Conservation (phyloP, 2,329 filamentous ascomycete species). For the Fusarium concolor region DNA sequence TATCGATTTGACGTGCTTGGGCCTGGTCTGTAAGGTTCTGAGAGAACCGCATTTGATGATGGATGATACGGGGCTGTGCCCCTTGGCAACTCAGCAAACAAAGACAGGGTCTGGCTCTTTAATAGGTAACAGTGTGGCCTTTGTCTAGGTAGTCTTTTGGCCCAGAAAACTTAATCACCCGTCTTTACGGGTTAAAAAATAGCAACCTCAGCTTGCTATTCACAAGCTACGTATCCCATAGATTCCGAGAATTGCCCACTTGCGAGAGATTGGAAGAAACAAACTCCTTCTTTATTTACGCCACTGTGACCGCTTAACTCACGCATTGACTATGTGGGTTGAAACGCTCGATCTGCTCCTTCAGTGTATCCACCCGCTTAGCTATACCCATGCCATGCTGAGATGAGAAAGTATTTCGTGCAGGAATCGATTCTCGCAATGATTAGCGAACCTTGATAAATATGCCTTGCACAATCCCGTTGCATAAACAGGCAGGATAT, state of each 20-base stretch:
- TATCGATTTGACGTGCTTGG: neutral
- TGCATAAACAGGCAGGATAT: neutral
- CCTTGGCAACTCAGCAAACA: slow-evolving; percentile 1
- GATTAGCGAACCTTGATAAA: neutral
- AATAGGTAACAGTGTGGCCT: neutral
- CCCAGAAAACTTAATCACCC: too few relatives aligned
- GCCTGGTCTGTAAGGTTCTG: neutral
- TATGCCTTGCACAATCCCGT: neutral
- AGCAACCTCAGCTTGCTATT: too few relatives aligned
- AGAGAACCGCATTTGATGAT: neutral
- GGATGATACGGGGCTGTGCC: slow-evolving; percentile 6
- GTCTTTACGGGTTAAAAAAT: too few relatives aligned
- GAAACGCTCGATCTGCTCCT: slow-evolving; percentile 37
- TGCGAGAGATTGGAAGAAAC: slow-evolving; percentile 19
- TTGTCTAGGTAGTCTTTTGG: neutral
- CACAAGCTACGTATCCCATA: too few relatives aligned
- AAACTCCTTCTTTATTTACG: slow-evolving; percentile 29
- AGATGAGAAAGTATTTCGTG: slow-evolving; percentile 26
- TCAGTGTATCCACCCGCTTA: slow-evolving; percentile 27
- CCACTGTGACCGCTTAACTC: slow-evolving; percentile 36
- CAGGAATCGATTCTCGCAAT: neutral
- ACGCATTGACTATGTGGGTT: slow-evolving; percentile 37
- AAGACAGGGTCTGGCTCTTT: neutral
- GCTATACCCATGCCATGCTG: slow-evolving; percentile 3
- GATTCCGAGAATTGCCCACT: neutral